Conservation (phyloP, 192 early-diverging fungal genomes). For the Geosiphon pyriformis region DNA sequence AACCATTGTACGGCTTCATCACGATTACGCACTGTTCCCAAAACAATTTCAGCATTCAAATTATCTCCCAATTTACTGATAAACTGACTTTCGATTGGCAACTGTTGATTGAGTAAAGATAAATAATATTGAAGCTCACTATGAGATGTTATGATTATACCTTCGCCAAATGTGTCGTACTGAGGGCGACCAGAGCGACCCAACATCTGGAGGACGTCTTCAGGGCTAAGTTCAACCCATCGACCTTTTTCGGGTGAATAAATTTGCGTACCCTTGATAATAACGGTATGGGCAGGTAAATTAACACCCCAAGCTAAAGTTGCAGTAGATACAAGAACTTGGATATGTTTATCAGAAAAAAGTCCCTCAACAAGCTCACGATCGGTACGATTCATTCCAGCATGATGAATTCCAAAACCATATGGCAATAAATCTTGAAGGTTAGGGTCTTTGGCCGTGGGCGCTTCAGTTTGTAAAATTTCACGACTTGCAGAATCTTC, state of each 20-base stretch:
- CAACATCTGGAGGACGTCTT: slow-evolving; percentile 98
- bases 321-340: slow-evolving; percentile 93
- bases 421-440: slow-evolving; percentile 88
- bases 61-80: slow-evolving; percentile 80
- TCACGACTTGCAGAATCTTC: slow-evolving; percentile 82
- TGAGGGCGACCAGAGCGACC: slow-evolving; percentile 96
- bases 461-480: slow-evolving; percentile 76
- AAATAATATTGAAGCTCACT: slow-evolving; percentile 92
- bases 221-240: slow-evolving; percentile 92
- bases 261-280: slow-evolving; percentile 98
- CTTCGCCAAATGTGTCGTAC: slow-evolving; percentile 92
- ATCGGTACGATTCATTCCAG: slow-evolving; percentile 89
- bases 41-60: slow-evolving; percentile 93
- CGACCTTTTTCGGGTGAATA: slow-evolving; percentile 93
- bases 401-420: slow-evolving; percentile 95
- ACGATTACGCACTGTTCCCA: slow-evolving; percentile 85
- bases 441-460: slow-evolving; percentile 73
- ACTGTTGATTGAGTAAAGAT: slow-evolving; percentile 89
- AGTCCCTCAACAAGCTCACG: slow-evolving; percentile 90
- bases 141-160: slow-evolving; percentile 94
- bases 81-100: slow-evolving; percentile 97
- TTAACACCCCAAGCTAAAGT: slow-evolving; percentile 99
- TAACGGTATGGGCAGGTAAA: slow-evolving; percentile 94
- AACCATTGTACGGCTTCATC: slow-evolving; percentile 96
- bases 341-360: slow-evolving; percentile 85